Conservation (phyloP, 2,329 filamentous ascomycete species). For the Penicillium brevicompactum region DNA sequence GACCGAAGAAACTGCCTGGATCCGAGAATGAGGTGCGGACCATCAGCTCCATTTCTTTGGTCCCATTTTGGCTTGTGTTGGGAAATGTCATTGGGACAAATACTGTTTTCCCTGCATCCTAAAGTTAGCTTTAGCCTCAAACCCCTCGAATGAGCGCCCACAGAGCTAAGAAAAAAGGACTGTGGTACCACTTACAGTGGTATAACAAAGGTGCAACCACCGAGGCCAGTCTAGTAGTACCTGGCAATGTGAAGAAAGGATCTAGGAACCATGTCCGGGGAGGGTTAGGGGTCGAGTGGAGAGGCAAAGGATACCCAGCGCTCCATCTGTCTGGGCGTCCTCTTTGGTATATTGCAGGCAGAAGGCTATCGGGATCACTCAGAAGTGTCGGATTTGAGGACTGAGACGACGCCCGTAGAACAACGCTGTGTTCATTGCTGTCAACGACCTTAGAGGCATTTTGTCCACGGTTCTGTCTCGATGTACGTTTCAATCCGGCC, state of each 20-base stretch:
- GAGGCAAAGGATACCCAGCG: conserved; percentile 17
- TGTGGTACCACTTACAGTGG: conserved; percentile 33
- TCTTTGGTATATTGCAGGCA: conserved; percentile 12
- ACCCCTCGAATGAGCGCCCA: neutral
- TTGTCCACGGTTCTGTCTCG: conserved; percentile 26
- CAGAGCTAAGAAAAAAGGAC: neutral
- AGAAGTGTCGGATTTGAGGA: conserved; percentile 8
- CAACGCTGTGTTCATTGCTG: conserved; percentile 14
- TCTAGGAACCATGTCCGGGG: conserved; percentile 34
- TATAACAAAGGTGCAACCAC: conserved; percentile 32
- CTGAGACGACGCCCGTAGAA: conserved; percentile 15
- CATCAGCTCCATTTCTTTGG: conserved; percentile 32
- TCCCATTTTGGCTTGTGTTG: conserved; percentile 28
- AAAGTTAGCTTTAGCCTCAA: conserved; percentile 17
- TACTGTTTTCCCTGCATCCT: conserved; percentile 31
- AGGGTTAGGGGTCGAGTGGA: conserved; percentile 18
- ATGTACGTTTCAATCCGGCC: conserved; percentile 39
- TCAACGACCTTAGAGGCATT: conserved; percentile 8
- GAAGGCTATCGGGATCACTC: neutral
- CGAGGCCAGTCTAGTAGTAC: conserved; percentile 26
- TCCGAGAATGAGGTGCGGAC: conserved; percentile 37
- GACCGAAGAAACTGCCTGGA: conserved; percentile 40
- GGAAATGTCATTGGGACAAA: conserved; percentile 45
- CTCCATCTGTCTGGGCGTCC: conserved; percentile 21
- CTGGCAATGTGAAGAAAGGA: conserved; percentile 38